Conservation (phyloP, 2,329 filamentous ascomycete genomes). For the Pestalotiopsis sp. region DNA sequence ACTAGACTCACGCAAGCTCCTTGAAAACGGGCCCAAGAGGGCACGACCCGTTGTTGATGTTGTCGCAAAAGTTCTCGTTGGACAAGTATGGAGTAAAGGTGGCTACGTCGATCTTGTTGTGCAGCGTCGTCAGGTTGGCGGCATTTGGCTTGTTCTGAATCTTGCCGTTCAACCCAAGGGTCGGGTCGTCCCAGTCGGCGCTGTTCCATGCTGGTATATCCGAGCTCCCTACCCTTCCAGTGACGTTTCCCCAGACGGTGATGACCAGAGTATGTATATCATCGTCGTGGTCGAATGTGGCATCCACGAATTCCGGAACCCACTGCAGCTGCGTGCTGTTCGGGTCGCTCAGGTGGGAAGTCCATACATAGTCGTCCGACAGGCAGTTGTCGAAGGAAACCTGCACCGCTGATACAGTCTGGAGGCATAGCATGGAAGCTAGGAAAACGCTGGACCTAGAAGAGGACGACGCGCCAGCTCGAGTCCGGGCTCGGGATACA, state of each 20-base stretch:
- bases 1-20: neutral
- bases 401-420: conserved; percentile 62
- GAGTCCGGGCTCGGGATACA: neutral
- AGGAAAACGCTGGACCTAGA: conserved; percentile 28
- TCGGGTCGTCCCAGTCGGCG: conserved; percentile 63
- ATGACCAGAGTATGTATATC: conserved; percentile 69
- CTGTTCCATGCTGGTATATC: conserved; percentile 60
- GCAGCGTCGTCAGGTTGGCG: conserved; percentile 72
- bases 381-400: conserved; percentile 88
- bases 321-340: conserved; percentile 70
- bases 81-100: conserved; percentile 71
- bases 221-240: conserved; percentile 64
- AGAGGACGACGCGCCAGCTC: conserved; percentile 28
- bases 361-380: conserved; percentile 58
- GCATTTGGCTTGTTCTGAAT: conserved; percentile 65
- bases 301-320: conserved; percentile 73
- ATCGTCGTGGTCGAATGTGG: conserved; percentile 67
- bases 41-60: conserved; percentile 65
- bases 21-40: conserved; percentile 76
- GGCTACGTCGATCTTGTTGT: conserved; percentile 72
- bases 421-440: conserved; percentile 38
- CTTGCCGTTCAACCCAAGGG: conserved; percentile 69
- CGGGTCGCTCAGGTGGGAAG: conserved; percentile 41
- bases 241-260: conserved; percentile 89
- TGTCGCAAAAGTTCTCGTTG: conserved; percentile 66